Evolutionary conservation across 1,284 basidiomycete species (phyloP).

Genomic region (Malassezia caprae): DNA sequence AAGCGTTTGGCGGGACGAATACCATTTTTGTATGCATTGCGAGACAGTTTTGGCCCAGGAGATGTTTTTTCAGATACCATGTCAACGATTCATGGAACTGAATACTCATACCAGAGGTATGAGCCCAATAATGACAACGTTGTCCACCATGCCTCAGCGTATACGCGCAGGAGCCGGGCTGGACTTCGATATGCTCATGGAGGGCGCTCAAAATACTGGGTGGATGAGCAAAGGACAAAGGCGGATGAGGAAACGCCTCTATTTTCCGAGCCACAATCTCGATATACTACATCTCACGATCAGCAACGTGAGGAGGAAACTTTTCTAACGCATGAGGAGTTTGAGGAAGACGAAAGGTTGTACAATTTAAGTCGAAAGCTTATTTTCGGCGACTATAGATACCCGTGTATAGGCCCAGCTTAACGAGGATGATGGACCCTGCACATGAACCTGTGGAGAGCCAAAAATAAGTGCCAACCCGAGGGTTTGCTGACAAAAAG

Average conservation of each 20-base stretch:
- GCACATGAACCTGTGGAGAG: neutral
- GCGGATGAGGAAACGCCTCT: constrained; percentile 30
- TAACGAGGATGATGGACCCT: neutral
- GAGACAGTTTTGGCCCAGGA: constrained; percentile 62
- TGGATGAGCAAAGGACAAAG: constrained; percentile 26
- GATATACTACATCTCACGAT: constrained; percentile 6
- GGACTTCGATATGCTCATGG: constrained; percentile 81
- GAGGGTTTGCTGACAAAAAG: constrained; percentile 8
- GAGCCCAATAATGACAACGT: constrained; percentile 79
- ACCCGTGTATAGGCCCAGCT: constrained; percentile 52
- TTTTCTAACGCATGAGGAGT: constrained; percentile 55
- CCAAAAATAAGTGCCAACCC: neutral
- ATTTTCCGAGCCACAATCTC: constrained; percentile 13
- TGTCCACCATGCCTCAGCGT: constrained; percentile 56
- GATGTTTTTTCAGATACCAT: constrained; percentile 81
- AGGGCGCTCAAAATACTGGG: constrained; percentile 57
- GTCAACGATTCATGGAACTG: constrained; percentile 71
- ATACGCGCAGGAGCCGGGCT: constrained; percentile 29
- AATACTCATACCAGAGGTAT: constrained; percentile 88
- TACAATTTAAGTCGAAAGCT: constrained; percentile 63
- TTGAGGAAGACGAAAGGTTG: constrained; percentile 59
- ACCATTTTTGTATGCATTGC: constrained; percentile 58
- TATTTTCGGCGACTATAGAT: constrained; percentile 83
- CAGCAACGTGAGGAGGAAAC: constrained; percentile 15
- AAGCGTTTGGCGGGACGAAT: constrained; percentile 31